A percentile compares a stretch with the other conserved stretches of the same genome.
phyloP scores from a whole-genome alignment of 2,329 filamentous ascomycete genomes.

The Didymella pomorum region DNA sequence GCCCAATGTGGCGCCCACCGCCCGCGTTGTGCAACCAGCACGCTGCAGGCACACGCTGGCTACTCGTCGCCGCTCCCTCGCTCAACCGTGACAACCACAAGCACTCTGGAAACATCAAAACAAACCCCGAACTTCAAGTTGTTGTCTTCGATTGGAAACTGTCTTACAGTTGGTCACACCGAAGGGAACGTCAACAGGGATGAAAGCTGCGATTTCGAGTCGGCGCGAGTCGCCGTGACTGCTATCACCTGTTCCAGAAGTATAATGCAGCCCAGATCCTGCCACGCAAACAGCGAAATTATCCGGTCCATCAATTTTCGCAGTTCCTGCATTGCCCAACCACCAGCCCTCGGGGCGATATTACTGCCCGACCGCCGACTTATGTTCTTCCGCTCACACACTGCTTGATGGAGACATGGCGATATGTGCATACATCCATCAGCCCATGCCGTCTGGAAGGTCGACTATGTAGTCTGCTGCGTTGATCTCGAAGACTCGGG shows the following conservation, averaged over 20 bases:
- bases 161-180: background rate
- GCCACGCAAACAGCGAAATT: background rate
- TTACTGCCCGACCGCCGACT: background rate
- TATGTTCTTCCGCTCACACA: background rate
- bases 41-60: slow-evolving; percentile 6
- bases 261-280: background rate
- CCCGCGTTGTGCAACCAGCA: slow-evolving; percentile 9
- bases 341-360: background rate
- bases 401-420: background rate
- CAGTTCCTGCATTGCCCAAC: background rate
- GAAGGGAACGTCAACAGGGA: background rate
- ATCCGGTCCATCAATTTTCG: background rate
- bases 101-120: background rate
- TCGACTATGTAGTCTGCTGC: too few relatives aligned
- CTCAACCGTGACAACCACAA: too few relatives aligned
- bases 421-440: background rate
- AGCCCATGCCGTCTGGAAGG: background rate
- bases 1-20: background rate
- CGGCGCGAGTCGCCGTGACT: background rate
- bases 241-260: background rate
- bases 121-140: too few relatives aligned
- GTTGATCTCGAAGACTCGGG: background rate
- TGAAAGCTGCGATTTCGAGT: background rate
- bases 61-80: background rate
- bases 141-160: too few relatives aligned